These are phyloP conservation scores for Cyanophora paradoxa DNA, from an alignment of 78 protist species.

Conservation along the genomic window DNA sequence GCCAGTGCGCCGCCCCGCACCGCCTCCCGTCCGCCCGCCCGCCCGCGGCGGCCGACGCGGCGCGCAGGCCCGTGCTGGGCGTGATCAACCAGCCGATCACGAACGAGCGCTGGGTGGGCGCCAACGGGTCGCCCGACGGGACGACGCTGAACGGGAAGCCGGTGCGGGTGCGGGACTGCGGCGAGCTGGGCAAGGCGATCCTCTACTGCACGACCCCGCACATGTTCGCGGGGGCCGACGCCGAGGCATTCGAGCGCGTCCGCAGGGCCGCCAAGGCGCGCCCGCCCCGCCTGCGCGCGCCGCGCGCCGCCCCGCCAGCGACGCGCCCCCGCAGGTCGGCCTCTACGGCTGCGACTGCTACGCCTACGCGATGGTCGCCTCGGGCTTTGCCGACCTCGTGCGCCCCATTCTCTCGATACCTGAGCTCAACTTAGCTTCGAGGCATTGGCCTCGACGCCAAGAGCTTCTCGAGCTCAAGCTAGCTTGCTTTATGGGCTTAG, in stretches of 20 bases:
- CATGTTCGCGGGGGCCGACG: not conserved
- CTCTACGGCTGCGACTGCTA: conserved; percentile 15
- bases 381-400: not conserved
- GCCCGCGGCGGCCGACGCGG: too few species aligned
- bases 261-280: too few species aligned
- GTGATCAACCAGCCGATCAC: not conserved
- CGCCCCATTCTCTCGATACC: not conserved
- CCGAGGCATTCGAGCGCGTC: too few species aligned
- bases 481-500: too few species aligned
- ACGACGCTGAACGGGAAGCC: conserved; percentile 2
- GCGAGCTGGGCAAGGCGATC: not conserved
- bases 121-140: not conserved
- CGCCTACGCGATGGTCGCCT: conserved; percentile 5
- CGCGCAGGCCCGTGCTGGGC: too few species aligned
- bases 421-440: not conserved
- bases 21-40: not conserved
- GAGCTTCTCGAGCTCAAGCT: too few species aligned
- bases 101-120: conserved; percentile 14
- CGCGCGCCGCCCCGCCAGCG: too few species aligned
- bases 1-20: not conserved
- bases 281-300: not conserved
- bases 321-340: too few species aligned
- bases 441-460: not conserved
- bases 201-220: conserved; percentile 14
- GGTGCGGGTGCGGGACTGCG: not conserved